Conservation (phyloP, 2,329 filamentous ascomycete species). For the Alternaria metachromatica region DNA sequence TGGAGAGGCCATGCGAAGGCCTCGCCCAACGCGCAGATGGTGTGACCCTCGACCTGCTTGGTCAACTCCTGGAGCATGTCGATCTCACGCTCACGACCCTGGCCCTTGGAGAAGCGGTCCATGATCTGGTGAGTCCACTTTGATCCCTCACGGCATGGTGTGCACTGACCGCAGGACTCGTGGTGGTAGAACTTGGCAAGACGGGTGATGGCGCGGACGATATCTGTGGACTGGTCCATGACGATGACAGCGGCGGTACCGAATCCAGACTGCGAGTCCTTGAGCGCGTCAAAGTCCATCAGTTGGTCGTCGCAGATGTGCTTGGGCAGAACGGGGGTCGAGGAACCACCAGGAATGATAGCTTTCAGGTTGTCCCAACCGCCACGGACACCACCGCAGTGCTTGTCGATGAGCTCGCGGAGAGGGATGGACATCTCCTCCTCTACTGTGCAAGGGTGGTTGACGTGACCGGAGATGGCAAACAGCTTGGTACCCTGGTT, state of each 20-base stretch:
- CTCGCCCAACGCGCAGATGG: conserved; percentile 96
- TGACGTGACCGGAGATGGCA: conserved; percentile 98
- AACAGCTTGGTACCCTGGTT: conserved; percentile 98
- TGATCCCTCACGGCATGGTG: conserved; percentile 97
- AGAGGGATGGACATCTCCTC: conserved; percentile 99
- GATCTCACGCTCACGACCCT: conserved; percentile 89
- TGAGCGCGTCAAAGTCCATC: conserved; percentile 98
- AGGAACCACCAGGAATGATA: conserved; percentile 94
- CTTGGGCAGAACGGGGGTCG: conserved; percentile 94
- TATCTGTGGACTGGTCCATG: conserved; percentile 97
- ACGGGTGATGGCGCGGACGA: conserved; percentile 90
- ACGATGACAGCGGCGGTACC: conserved; percentile 98
- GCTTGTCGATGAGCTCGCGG: conserved; percentile 94
- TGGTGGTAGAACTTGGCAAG: conserved; percentile 98
- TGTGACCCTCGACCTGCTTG: conserved; percentile 99
- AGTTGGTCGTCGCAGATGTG: conserved; percentile 89
- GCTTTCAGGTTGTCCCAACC: conserved; percentile 98
- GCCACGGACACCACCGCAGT: conserved; percentile 94
- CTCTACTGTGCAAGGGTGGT: conserved; percentile 97
- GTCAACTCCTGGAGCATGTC: conserved; percentile 99
- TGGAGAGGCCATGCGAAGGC: conserved; percentile 99
- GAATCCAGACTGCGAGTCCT: conserved; percentile 96
- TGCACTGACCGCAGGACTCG: conserved; percentile 98
- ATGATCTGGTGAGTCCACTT: conserved; percentile 99
- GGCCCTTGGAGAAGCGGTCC: conserved; percentile 91